Evolutionary conservation across 306 rosid species (phyloP).

Genomic region (Sechiopsis laciniata): DNA sequence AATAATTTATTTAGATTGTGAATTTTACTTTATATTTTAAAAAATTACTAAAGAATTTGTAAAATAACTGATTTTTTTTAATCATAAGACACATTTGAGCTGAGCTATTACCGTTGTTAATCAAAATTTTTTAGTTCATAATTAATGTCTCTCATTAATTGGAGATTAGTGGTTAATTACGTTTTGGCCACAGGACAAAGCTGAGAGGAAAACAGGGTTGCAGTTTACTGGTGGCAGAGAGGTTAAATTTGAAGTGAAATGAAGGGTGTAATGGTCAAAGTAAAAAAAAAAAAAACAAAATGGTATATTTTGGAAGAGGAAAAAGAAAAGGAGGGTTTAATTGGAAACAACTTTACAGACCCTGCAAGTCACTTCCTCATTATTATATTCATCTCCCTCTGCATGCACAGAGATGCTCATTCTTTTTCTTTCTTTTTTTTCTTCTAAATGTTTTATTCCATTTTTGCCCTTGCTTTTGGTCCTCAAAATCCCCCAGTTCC

Average conservation of each 20-base stretch:
- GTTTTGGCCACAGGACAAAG: no score
- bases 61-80: no score
- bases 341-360: conserved; percentile 47
- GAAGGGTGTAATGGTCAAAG: conserved; percentile 9
- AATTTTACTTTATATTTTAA: no score
- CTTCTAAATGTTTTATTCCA: conserved; percentile 25
- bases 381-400: conserved; percentile 40
- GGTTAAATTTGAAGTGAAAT: background rate
- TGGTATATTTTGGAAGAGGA: conserved; percentile 19
- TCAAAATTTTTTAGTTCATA: no score
- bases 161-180: no score
- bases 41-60: no score
- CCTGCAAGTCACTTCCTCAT: conserved; percentile 73
- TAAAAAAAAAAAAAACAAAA: background rate
- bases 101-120: no score
- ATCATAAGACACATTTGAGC: no score
- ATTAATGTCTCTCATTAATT: no score
- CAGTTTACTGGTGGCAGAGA: background rate
- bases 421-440: background rate
- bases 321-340: conserved; percentile 22
- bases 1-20: no score
- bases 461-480: conserved; percentile 44
- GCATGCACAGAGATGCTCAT: conserved; percentile 54
- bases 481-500: conserved; percentile 72
- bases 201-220: no score